Conservation (phyloP, 2,329 filamentous ascomycete genomes). For the Trichoderma polysporum region DNA sequence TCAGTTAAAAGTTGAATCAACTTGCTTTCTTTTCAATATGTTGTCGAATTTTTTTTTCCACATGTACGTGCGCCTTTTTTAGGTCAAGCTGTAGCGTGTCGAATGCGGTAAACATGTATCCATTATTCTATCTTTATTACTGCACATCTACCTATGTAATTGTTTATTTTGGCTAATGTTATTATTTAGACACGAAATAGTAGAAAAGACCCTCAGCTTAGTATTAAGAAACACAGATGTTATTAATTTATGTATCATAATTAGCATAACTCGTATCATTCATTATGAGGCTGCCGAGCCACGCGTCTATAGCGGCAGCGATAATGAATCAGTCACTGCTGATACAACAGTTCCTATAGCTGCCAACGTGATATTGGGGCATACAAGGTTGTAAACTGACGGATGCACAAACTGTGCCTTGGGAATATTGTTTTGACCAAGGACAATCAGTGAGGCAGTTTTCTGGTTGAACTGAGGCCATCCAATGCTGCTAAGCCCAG, state of each 20-base stretch:
- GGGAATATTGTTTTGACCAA: conserved; percentile 22
- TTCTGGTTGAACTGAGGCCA: conserved; percentile 29
- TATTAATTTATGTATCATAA: not conserved
- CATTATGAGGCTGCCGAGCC: not conserved
- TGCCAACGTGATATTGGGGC: conserved; percentile 28
- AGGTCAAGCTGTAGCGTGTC: not conserved
- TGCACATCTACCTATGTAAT: no score
- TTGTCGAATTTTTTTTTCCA: not conserved
- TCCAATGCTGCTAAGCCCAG: conserved; percentile 33
- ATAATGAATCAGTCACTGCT: not conserved
- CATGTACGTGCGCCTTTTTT: not conserved
- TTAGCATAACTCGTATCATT: not conserved
- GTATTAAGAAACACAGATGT: not conserved
- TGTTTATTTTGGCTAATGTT: not conserved
- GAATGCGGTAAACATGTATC: not conserved
- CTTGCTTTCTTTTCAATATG: not conserved
- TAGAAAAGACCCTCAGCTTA: not conserved
- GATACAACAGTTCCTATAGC: conserved; percentile 23
- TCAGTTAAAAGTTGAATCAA: no score
- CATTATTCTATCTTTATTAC: not conserved
- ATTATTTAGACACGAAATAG: not conserved
- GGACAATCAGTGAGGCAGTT: conserved; percentile 22
- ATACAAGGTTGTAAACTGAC: conserved; percentile 28
- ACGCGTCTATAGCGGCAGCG: not conserved
- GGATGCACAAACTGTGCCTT: conserved; percentile 29